A percentile compares a stretch with the other conserved stretches of the same genome.
phyloP scores from a whole-genome alignment of 352 stramenopile genomes.

The Phytophthora aleatoria region DNA sequence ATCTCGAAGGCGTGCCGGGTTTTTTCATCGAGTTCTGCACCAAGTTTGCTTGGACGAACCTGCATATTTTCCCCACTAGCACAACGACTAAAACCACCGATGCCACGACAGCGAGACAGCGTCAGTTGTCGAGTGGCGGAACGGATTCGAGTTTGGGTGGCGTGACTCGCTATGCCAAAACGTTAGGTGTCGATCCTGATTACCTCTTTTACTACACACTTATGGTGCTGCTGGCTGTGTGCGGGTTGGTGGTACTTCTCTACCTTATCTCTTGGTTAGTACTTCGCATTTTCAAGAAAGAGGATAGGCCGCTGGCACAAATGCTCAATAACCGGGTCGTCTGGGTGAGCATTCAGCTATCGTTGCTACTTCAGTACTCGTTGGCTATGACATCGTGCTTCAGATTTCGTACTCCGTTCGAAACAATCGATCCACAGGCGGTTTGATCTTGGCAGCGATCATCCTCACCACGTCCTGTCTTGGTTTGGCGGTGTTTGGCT shows the following conservation, averaged over 20 bases:
- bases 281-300: slow-evolving; percentile 26
- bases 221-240: slow-evolving; percentile 32
- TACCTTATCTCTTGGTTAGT: slow-evolving; percentile 40
- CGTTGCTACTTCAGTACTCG: slow-evolving; percentile 51
- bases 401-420: slow-evolving; percentile 43
- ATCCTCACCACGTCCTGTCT: slow-evolving; percentile 35
- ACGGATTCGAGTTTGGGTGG: slow-evolving; percentile 24
- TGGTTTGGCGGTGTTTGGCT: slow-evolving; percentile 42
- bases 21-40: slow-evolving; percentile 56
- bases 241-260: slow-evolving; percentile 32
- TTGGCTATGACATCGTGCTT: slow-evolving; percentile 53
- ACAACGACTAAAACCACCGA: neutral
- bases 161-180: slow-evolving; percentile 45
- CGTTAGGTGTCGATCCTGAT: slow-evolving; percentile 41
- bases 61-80: slow-evolving; percentile 45
- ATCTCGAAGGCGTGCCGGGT: slow-evolving; percentile 42
- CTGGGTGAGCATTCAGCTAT: slow-evolving; percentile 43
- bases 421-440: slow-evolving; percentile 16
- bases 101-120: slow-evolving; percentile 8
- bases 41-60: slow-evolving; percentile 61
- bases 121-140: slow-evolving; percentile 13
- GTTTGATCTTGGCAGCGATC: slow-evolving; percentile 39
- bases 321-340: slow-evolving; percentile 50
- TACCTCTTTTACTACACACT: slow-evolving; percentile 62
- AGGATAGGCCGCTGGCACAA: slow-evolving; percentile 9